phyloP scores from a whole-genome alignment of 306 rosid genomes.

The Prunus salicina region DNA sequence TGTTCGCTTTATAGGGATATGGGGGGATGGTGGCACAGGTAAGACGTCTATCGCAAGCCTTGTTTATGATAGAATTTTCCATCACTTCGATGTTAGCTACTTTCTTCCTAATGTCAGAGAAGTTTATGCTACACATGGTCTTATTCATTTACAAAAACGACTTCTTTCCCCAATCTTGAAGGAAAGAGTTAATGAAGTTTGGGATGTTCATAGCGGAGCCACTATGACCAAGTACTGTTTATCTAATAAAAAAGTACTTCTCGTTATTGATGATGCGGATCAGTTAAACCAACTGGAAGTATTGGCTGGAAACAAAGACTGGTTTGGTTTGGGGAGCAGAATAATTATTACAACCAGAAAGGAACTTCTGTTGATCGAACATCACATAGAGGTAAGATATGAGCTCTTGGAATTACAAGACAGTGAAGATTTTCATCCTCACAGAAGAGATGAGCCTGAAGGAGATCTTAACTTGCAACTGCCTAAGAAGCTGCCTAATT shows the following conservation, averaged over 20 bases:
- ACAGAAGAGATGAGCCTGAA: no score
- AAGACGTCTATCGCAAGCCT: constrained; percentile 11
- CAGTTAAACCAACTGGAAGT: background rate
- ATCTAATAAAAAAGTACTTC: background rate
- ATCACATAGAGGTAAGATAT: background rate
- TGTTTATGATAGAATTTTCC: background rate
- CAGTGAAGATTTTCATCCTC: no score
- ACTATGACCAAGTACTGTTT: background rate
- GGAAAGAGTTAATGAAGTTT: background rate
- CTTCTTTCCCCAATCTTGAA: background rate
- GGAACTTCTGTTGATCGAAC: background rate
- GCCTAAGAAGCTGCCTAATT: no score
- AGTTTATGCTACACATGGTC: background rate
- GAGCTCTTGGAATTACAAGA: background rate
- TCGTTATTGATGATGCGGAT: background rate
- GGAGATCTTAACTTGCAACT: no score
- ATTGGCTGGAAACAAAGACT: background rate
- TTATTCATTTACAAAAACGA: background rate
- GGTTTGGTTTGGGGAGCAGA: background rate
- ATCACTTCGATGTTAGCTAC: constrained; percentile 6
- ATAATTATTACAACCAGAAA: background rate
- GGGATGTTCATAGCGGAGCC: constrained; percentile 2
- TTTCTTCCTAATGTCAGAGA: constrained; percentile 11
- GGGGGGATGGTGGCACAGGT: background rate
- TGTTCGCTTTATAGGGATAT: background rate